Base-by-base conservation (phyloP, 768 basidiomycete species). In the Suillus weaverae region DNA sequence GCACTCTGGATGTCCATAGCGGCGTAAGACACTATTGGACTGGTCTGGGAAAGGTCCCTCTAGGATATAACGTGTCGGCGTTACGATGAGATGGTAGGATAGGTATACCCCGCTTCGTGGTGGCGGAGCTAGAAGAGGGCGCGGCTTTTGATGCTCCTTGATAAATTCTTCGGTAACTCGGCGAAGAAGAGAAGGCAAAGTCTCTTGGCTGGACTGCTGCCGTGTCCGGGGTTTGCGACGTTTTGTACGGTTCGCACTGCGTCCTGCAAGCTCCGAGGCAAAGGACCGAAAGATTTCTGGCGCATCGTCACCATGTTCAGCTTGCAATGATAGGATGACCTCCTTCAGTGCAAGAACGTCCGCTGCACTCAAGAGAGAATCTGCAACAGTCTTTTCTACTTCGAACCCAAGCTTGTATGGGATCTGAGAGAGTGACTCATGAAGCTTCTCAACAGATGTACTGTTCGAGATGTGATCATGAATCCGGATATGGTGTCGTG, bases 31-130 rank as follows among this genome's bases (percentile, higher is more conserved):
- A 22, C 73, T 73, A 66, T 81, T 82, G 0, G 77, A 75, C 53
- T 76, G 76, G 62, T 80, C 80, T 70, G 69, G 65, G 13, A 75
- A 66, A 4, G 81, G 81, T 2, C 78, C 81, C 68, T 80, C 79
- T 33, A 82, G 67, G 57, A 79, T 71, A 33, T 74, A 39, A 2
- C 76, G 72, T 7, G 80, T 76, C 1, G 81, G 81, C 0, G 82
- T 83, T 8, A 82, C 63, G 62, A 78, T 68, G 53, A 80, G 69
- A 22, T 81, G 79, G 53, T 77, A 81, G 0, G 80, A 70, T 50
- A 80, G 72, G 13, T 74, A 73, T 5, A 74, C 44, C 13, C 68
- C 62, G 16, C 68, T 60, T 13, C 61, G n/a, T 18, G 67, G 71
- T 18, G 70, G 67, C 0, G 66, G 71, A 0, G 68, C 70, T 35